A percentile compares a stretch with the other conserved stretches of the same genome.
phyloP scores from a whole-genome alignment of 805 yeast species.

The Saturnispora halmiae region DNA sequence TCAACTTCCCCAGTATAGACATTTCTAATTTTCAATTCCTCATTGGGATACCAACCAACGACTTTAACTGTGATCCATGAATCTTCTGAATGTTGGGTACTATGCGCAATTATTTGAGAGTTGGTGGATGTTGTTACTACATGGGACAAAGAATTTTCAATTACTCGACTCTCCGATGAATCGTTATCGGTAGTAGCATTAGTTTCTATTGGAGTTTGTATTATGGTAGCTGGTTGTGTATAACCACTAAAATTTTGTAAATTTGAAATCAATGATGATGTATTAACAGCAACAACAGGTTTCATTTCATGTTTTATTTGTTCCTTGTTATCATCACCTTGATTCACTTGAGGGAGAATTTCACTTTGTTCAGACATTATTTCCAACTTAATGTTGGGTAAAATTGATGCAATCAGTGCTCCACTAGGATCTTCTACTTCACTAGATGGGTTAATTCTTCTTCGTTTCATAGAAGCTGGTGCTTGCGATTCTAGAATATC shows the following conservation, averaged over 20 bases:
- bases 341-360: too few relatives aligned
- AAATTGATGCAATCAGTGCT: background rate
- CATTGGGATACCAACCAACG: slow-evolving; percentile 11
- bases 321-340: too few relatives aligned
- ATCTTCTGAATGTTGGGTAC: slow-evolving; percentile 1
- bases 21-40: slow-evolving; percentile 5
- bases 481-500: slow-evolving; percentile 4
- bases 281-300: too few relatives aligned
- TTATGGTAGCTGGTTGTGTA: too few relatives aligned
- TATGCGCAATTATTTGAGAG: slow-evolving; percentile 5
- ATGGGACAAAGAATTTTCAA: slow-evolving; percentile 1
- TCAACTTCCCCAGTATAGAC: slow-evolving; percentile 4
- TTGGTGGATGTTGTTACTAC: background rate
- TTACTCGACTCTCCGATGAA: background rate
- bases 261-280: too few relatives aligned
- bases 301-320: too few relatives aligned
- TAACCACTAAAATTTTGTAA: too few relatives aligned
- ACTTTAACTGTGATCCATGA: slow-evolving; percentile 1
- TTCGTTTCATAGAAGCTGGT: background rate
- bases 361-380: background rate
- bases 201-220: background rate
- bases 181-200: background rate
- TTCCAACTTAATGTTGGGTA: slow-evolving; percentile 5
- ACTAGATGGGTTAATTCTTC: background rate
- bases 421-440: slow-evolving; percentile 3